Evolutionary conservation across 371 early-diverging fungal genomes (phyloP).

Genomic region (Actinomucor elegans): DNA sequence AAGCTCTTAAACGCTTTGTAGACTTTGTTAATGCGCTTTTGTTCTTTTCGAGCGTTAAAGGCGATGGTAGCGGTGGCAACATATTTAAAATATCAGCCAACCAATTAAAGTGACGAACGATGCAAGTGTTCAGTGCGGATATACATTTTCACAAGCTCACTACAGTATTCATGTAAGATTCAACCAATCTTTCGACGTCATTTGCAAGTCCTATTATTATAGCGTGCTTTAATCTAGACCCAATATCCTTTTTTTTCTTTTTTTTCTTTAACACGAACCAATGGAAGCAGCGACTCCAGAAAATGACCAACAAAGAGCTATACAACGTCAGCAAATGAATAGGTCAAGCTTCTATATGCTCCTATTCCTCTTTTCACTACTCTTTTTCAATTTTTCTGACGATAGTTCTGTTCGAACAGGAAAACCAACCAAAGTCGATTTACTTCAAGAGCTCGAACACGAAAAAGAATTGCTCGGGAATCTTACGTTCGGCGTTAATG

Average conservation of each 20-base stretch:
- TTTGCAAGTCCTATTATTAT: no score
- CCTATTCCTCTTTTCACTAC: constrained; percentile 42
- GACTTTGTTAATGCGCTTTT: no score
- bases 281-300: constrained; percentile 7
- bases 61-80: no score
- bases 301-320: constrained; percentile 23
- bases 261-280: neutral
- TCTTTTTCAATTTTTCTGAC: constrained; percentile 48
- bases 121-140: no score
- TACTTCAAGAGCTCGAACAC: constrained; percentile 32
- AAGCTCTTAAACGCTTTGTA: no score
- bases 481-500: constrained; percentile 54
- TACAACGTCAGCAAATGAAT: constrained; percentile 40
- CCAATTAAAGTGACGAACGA: no score
- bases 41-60: no score
- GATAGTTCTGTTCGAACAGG: constrained; percentile 32
- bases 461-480: constrained; percentile 47
- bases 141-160: no score
- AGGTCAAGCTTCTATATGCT: constrained; percentile 49
- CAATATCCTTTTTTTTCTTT: constrained; percentile 23
- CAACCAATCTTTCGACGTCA: no score
- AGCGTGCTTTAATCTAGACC: no score
- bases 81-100: no score
- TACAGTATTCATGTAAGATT: no score
- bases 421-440: constrained; percentile 32